Conservation (phyloP, 768 basidiomycete species). For the Tricholoma hemisulphureum region DNA sequence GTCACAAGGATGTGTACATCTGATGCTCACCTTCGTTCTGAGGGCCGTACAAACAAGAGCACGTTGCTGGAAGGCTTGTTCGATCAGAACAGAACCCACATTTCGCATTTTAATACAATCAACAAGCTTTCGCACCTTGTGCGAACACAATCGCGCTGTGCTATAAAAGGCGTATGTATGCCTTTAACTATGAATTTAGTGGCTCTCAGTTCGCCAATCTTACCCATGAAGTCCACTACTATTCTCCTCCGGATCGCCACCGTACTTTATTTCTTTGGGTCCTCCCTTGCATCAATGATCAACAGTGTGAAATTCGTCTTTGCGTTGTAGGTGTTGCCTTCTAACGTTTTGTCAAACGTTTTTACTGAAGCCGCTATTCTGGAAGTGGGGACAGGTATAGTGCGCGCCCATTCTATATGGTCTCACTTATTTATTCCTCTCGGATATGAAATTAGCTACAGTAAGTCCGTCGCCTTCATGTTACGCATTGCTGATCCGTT, state of each 20-base stretch:
- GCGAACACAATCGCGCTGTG: too few relatives aligned
- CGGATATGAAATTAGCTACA: slow-evolving; percentile 7
- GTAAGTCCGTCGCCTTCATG: background rate
- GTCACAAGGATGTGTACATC: too few relatives aligned
- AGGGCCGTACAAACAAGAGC: too few relatives aligned
- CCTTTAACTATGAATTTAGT: too few relatives aligned
- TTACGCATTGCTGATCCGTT: background rate
- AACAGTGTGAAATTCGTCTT: slow-evolving; percentile 14
- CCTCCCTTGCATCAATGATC: slow-evolving; percentile 6
- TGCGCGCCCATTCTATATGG: background rate
- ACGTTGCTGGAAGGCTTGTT: too few relatives aligned
- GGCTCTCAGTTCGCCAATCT: too few relatives aligned
- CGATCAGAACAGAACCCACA: too few relatives aligned
- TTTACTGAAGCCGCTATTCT: background rate
- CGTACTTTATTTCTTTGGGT: background rate
- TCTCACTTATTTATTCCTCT: background rate
- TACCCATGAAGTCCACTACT: background rate
- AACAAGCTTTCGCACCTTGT: too few relatives aligned
- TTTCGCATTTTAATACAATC: too few relatives aligned
- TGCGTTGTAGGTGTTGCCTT: slow-evolving; percentile 13
- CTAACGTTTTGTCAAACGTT: background rate
- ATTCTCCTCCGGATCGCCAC: background rate
- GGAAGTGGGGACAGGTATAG: slow-evolving; percentile 16
- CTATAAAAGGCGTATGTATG: too few relatives aligned
- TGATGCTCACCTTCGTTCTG: too few relatives aligned